Conservation (phyloP, 2,329 filamentous ascomycete genomes). For the Diplodia corticola region DNA sequence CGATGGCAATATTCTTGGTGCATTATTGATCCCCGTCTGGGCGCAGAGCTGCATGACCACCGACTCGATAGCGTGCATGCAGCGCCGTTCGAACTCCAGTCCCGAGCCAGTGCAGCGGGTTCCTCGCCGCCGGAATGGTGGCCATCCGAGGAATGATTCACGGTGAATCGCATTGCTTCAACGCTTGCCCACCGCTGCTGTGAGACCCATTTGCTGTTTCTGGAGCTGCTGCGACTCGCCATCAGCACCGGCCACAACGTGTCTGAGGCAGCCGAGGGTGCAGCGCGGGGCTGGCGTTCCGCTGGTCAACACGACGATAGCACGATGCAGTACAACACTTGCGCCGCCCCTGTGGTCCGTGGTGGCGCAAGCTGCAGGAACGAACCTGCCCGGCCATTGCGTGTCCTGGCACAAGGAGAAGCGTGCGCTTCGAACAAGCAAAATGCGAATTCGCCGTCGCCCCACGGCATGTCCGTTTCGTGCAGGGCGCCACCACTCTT, state of each 20-base stretch:
- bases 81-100: constrained; percentile 13
- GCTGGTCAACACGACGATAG: constrained; percentile 9
- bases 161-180: background rate
- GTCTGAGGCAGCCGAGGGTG: background rate
- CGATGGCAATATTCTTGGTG: constrained; percentile 23
- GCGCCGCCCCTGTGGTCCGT: background rate
- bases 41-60: background rate
- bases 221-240: constrained; percentile 1
- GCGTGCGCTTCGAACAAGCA: constrained; percentile 19
- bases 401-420: constrained; percentile 1
- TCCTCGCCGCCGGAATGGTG: background rate
- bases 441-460: constrained; percentile 13
- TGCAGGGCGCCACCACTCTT: background rate
- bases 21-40: constrained; percentile 17
- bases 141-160: constrained; percentile 6
- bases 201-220: background rate
- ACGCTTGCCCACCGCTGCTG: background rate
- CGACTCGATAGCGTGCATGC: constrained; percentile 20
- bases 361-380: constrained; percentile 20
- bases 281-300: background rate
- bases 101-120: background rate
- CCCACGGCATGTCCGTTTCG: constrained; percentile 2
- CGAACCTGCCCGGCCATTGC: constrained; percentile 13
- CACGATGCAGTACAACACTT: constrained; percentile 17
- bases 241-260: background rate